Base-by-base conservation (phyloP, 768 basidiomycete genomes). In the Tephrocybe sp. region DNA sequence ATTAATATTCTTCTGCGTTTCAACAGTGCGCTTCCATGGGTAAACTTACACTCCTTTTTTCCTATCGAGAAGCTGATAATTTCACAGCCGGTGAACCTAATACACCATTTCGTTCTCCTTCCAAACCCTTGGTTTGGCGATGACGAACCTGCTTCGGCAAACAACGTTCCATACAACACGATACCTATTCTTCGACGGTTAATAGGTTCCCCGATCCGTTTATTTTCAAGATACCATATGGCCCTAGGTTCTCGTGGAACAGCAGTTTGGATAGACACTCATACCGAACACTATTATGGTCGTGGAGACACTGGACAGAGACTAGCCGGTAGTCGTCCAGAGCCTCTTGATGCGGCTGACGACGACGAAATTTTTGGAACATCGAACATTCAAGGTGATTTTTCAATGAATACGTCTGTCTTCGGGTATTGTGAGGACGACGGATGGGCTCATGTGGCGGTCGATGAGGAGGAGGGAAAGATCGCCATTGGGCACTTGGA, bases 211-310 rank as follows among this genome's bases (percentile, higher is more conserved):
- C 83, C 85, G 3, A 65, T 86, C 12, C 77, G 81, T 12, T 62
- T 85, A 25, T 81, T 83, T 54, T 69, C 78, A 1, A 73, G 69
- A 19, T 77, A 78, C 23, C 72, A 82, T 41, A 73, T 82, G 65
- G 68, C 69, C 0, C 56, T 88, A 16, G 84, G 84, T 1, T 65
- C 63, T 3, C 74, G 78, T 56, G 86, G 85, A 3, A 85, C 82
- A 4, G 79, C 77, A 4, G 54, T 88, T 13, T 88, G 84, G 80
- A 66, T 85, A 27, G 86, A 88, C 55, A 80, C 70, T 41, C 79
- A 84, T 42, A 77, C 79, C 0, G 79, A 82, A 50, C 74, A 73
- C 29, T 72, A 75, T 59, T 66, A 69, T 50, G 65, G 66, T 1
- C 69, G 69, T 23, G 68, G 66, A 30, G 73, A 79, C 42, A 68